Conservation (phyloP, 352 stramenopile species). For the Phytophthora boehmeriae region DNA sequence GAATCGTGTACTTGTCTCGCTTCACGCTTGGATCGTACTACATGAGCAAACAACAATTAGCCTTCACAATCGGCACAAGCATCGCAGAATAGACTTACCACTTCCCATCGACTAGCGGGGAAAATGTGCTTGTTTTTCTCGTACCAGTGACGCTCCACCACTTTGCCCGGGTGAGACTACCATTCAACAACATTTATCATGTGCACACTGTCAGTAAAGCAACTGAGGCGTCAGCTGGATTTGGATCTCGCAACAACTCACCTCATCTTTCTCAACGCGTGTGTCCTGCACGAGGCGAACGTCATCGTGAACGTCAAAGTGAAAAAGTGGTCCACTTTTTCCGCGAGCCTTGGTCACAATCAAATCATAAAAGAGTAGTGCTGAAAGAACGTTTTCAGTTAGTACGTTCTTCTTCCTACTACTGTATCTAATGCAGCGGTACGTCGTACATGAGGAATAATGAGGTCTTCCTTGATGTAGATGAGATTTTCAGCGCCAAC, state of each 20-base stretch:
- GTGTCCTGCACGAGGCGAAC: slow-evolving; percentile 92
- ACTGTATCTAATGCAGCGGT: not conserved
- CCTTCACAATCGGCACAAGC: not conserved
- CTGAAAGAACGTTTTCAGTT: slow-evolving; percentile 36
- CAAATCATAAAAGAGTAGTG: slow-evolving; percentile 99
- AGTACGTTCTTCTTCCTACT: slow-evolving; percentile 1
- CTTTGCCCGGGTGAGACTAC: slow-evolving; percentile 96
- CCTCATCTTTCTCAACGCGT: slow-evolving; percentile 97
- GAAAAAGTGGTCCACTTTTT: slow-evolving; percentile 97
- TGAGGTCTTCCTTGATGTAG: slow-evolving; percentile 99
- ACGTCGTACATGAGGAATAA: slow-evolving; percentile 91
- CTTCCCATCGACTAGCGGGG: slow-evolving; percentile 97
- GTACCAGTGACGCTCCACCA: slow-evolving; percentile 98
- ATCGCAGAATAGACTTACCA: slow-evolving; percentile 52
- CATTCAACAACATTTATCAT: slow-evolving; percentile 12
- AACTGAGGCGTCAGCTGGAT: no score
- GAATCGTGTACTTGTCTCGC: slow-evolving; percentile 85
- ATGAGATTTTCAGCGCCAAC: slow-evolving; percentile 94
- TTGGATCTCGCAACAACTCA: slow-evolving; percentile 11
- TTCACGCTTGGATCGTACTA: slow-evolving; percentile 83
- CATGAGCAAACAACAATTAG: slow-evolving; percentile 5
- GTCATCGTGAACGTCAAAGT: slow-evolving; percentile 97
- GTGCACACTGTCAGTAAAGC: not conserved
- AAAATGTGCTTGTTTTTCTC: slow-evolving; percentile 99
- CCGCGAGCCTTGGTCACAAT: slow-evolving; percentile 97